These are phyloP conservation scores for Trichoderma sp. DNA, from an alignment of 2,329 filamentous ascomycete genomes.

Conservation along the genomic window DNA sequence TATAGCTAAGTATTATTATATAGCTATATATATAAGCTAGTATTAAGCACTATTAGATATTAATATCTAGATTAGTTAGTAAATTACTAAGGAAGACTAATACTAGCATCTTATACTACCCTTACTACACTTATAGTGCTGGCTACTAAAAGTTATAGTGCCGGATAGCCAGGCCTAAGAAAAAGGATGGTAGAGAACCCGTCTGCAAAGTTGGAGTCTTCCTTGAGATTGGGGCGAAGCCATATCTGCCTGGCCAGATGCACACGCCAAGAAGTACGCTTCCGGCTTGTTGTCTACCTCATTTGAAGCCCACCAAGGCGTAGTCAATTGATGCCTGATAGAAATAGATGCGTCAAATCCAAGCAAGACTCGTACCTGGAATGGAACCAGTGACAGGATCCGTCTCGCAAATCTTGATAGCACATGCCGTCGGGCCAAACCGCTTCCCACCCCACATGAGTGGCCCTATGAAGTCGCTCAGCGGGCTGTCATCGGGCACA, in stretches of 20 bases:
- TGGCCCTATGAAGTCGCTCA: background rate
- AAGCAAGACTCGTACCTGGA: background rate
- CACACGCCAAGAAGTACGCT: background rate
- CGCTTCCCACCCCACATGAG: background rate
- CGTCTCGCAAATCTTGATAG: background rate
- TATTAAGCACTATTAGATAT: no score
- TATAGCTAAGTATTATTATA: no score
- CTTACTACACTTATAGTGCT: no score
- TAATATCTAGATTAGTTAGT: no score
- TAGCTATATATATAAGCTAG: no score
- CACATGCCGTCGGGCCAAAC: background rate
- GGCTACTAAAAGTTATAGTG: no score
- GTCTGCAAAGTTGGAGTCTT: no score
- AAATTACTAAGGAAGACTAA: no score
- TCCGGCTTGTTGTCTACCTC: background rate
- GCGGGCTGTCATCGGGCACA: background rate
- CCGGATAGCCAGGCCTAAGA: no score
- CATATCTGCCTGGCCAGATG: background rate
- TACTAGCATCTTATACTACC: no score
- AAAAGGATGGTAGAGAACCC: no score
- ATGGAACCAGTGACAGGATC: background rate
- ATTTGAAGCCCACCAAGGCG: background rate
- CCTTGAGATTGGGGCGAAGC: background rate
- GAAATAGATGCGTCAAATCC: background rate
- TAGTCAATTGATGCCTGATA: background rate